Percentiles rank a stretch among this genome's conserved stretches.
phyloP scores from a whole-genome alignment of 805 yeast genomes.

The Jamesozyma lodderae region DNA sequence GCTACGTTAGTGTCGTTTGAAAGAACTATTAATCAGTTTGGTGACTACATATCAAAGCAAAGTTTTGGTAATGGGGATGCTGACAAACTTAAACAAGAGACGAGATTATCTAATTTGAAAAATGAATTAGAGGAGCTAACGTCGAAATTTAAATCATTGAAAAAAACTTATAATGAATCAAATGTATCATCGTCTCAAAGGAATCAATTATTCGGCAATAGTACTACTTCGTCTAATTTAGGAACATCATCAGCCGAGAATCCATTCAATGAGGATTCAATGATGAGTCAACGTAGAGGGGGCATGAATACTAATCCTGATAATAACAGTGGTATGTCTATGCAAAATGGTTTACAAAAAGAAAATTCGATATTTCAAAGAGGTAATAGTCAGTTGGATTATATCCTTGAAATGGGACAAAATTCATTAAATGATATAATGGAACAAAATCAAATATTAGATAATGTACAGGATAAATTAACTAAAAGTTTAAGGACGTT shows the following conservation, averaged over 20 bases:
- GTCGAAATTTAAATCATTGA: slow-evolving; percentile 30
- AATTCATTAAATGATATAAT: slow-evolving; percentile 76
- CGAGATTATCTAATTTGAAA: slow-evolving; percentile 52
- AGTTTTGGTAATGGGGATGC: slow-evolving; percentile 22
- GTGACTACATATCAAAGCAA: slow-evolving; percentile 43
- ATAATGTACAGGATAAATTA: slow-evolving; percentile 51
- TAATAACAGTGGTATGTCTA: slow-evolving; percentile 12
- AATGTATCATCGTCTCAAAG: slow-evolving; percentile 8
- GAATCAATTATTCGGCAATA: slow-evolving; percentile 15
- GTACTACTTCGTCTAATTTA: neutral
- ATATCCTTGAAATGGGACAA: slow-evolving; percentile 83
- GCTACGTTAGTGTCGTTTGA: slow-evolving; percentile 61
- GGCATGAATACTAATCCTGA: slow-evolving; percentile 14
- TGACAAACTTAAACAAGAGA: slow-evolving; percentile 39
- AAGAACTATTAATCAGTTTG: slow-evolving; percentile 60
- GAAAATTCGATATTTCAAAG: slow-evolving; percentile 57
- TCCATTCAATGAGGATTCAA: slow-evolving; percentile 20
- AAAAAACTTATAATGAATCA: slow-evolving; percentile 19
- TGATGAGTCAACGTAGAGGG: slow-evolving; percentile 24
- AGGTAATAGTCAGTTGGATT: slow-evolving; percentile 78
- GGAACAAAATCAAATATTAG: slow-evolving; percentile 69
- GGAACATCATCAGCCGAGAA: slow-evolving; percentile 10
- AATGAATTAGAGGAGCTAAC: slow-evolving; percentile 28
- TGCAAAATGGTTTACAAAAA: slow-evolving; percentile 57
- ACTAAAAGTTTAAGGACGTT: slow-evolving; percentile 64